Conservation (phyloP, 2,329 filamentous ascomycete genomes). For the Neofusicoccum umdonicola region DNA sequence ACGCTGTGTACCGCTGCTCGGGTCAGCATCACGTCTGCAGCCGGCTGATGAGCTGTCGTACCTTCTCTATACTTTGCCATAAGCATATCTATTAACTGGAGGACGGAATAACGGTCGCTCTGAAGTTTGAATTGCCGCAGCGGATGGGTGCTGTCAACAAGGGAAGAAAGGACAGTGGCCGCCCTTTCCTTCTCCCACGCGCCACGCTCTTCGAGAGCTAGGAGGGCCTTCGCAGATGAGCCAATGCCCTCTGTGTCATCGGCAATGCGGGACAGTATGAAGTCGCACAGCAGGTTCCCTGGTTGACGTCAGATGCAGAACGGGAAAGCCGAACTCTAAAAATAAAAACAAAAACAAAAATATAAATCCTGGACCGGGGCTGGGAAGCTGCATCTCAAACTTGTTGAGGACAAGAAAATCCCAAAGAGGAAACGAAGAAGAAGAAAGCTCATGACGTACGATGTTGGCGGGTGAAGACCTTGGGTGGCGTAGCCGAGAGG, state of each 20-base stretch:
- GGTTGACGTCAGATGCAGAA: slow-evolving; percentile 25
- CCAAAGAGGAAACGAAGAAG: neutral
- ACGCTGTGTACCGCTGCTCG: slow-evolving; percentile 52
- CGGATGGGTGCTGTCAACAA: slow-evolving; percentile 54
- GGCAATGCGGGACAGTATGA: slow-evolving; percentile 63
- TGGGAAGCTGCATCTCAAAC: neutral
- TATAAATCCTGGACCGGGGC: neutral
- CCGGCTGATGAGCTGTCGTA: slow-evolving; percentile 25
- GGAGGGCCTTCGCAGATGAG: slow-evolving; percentile 57
- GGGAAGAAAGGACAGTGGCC: slow-evolving; percentile 51
- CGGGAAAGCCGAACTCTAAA: neutral
- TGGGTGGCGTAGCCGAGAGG: slow-evolving; percentile 50
- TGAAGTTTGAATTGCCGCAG: slow-evolving; percentile 63
- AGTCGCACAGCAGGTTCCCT: slow-evolving; percentile 59
- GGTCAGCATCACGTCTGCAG: neutral
- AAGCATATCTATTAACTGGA: slow-evolving; percentile 60
- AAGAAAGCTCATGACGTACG: slow-evolving; percentile 31
- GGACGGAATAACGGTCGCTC: slow-evolving; percentile 58
- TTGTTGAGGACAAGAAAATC: neutral
- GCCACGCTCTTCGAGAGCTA: slow-evolving; percentile 58
- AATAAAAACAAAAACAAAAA: neutral
- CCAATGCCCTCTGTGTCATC: slow-evolving; percentile 54
- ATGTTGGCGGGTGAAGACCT: slow-evolving; percentile 60
- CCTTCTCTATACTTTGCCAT: slow-evolving; percentile 60
- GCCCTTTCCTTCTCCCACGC: slow-evolving; percentile 60